Evolutionary conservation across 1,284 basidiomycete species (phyloP).

Genomic region (Microbotryum saponariae): DNA sequence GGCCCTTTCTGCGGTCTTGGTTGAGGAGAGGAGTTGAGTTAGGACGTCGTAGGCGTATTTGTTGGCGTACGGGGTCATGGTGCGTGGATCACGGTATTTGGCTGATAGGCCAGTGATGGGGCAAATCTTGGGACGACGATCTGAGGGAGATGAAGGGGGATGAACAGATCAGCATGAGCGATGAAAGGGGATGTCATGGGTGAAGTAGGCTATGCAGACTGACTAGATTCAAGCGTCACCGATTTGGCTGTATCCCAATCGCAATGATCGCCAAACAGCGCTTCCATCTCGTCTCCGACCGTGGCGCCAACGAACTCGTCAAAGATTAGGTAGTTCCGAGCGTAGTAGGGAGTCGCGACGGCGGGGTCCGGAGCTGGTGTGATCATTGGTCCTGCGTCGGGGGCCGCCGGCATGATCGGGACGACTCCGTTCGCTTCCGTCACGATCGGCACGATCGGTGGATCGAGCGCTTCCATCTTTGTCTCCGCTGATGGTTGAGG

Average conservation of each 20-base stretch:
- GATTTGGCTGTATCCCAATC: conserved; percentile 43
- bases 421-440: background rate
- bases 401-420: no score
- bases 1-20: no score
- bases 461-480: conserved; percentile 3
- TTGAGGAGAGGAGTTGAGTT: background rate
- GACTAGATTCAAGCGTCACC: conserved; percentile 43
- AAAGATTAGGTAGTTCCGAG: conserved; percentile 45
- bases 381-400: no score
- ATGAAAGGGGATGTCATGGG: background rate
- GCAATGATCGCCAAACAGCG: conserved; percentile 59
- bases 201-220: conserved; percentile 10
- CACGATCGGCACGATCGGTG: conserved; percentile 1
- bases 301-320: conserved; percentile 31
- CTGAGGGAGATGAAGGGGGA: background rate
- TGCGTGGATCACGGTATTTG: conserved; percentile 63
- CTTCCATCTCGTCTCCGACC: conserved; percentile 64
- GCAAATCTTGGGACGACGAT: conserved; percentile 34
- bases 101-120: conserved; percentile 47
- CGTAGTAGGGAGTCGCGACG: conserved; percentile 24
- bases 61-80: conserved; percentile 67
- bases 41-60: conserved; percentile 52
- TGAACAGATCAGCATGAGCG: background rate
- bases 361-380: no score
- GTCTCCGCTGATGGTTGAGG: background rate